phyloP scores from a whole-genome alignment of 2,329 filamentous ascomycete species.

The Teratosphaeriaceae sp. region DNA sequence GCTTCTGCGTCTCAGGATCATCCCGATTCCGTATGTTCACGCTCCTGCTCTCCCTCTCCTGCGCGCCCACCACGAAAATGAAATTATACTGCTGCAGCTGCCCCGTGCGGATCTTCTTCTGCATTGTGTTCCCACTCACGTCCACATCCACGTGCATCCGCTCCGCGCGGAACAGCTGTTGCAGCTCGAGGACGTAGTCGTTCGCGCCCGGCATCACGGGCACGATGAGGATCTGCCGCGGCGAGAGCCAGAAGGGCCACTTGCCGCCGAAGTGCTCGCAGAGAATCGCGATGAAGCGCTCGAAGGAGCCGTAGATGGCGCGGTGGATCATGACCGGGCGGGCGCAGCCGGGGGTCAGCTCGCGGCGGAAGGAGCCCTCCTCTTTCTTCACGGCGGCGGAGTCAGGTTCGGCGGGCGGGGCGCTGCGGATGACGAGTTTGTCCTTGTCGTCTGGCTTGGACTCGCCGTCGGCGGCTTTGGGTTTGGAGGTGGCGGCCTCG shows the following conservation, averaged over 20 bases:
- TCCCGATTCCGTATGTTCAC: constrained; percentile 62
- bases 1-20: constrained; percentile 54
- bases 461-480: constrained; percentile 33
- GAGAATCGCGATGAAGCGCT: constrained; percentile 65
- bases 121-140: constrained; percentile 69
- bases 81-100: constrained; percentile 80
- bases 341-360: constrained; percentile 63
- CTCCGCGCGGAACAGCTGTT: constrained; percentile 55
- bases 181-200: constrained; percentile 70
- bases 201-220: constrained; percentile 66
- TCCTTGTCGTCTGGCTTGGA: constrained; percentile 18
- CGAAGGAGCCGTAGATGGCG: constrained; percentile 67
- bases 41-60: constrained; percentile 52
- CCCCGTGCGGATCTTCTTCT: constrained; percentile 82
- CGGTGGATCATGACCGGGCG: constrained; percentile 84
- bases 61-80: constrained; percentile 63
- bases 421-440: constrained; percentile 23
- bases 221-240: constrained; percentile 73
- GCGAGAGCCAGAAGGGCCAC: constrained; percentile 85
- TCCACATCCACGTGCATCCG: constrained; percentile 68
- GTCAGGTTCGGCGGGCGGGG: constrained; percentile 28
- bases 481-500: constrained; percentile 19
- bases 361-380: constrained; percentile 31
- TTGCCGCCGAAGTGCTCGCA: constrained; percentile 81
- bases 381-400: constrained; percentile 23